phyloP scores from a whole-genome alignment of 768 basidiomycete species.

The Cubamyces lactineus region DNA sequence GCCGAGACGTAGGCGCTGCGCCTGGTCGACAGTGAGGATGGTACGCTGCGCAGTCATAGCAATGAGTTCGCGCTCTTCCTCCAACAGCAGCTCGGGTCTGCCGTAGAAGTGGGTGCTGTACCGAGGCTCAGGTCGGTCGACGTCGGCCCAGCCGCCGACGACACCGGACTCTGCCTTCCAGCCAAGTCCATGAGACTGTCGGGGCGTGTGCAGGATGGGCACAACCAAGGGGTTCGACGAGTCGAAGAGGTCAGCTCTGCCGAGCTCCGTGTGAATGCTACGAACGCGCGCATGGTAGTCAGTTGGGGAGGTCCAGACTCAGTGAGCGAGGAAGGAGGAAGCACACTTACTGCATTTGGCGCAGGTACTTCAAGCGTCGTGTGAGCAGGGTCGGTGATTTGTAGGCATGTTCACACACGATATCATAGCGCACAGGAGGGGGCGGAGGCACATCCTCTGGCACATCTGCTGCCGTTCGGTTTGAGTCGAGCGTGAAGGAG shows the following conservation, averaged over 20 bases:
- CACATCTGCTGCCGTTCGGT: neutral
- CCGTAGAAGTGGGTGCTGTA: slow-evolving; percentile 2
- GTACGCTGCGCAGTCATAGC: neutral
- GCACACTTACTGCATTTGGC: slow-evolving; percentile 2
- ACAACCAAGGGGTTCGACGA: neutral
- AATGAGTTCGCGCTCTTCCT: neutral
- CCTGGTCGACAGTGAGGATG: neutral
- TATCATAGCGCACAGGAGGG: neutral
- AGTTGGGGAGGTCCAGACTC: neutral
- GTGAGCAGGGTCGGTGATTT: neutral
- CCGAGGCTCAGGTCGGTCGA: neutral
- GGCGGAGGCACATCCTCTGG: neutral
- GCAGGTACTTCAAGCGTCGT: slow-evolving; percentile 1
- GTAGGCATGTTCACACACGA: neutral
- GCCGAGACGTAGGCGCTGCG: neutral
- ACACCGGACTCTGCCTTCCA: neutral
- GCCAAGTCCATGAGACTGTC: neutral
- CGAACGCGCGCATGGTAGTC: neutral
- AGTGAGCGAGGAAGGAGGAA: neutral
- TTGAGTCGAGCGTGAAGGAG: no score
- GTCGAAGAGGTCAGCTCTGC: neutral
- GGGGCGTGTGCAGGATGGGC: neutral
- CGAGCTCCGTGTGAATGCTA: neutral
- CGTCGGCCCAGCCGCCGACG: neutral
- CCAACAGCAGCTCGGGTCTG: neutral